Percentiles rank a stretch among this genome's conserved stretches.
phyloP scores from a whole-genome alignment of 2,329 filamentous ascomycete species.

The Macrophomina phaseolina region DNA sequence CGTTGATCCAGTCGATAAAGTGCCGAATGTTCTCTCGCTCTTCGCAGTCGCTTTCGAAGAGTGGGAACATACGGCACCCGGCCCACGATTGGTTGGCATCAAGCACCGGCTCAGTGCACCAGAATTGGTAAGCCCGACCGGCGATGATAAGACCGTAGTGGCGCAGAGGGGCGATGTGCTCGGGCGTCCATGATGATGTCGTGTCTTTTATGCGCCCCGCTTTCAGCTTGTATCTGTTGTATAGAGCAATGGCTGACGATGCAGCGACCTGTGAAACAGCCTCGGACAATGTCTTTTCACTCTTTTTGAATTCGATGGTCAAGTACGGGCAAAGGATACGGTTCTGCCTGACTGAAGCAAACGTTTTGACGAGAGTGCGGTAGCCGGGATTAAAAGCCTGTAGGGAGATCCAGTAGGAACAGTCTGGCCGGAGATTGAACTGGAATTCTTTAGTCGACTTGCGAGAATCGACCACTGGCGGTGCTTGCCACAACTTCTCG shows the following conservation, averaged over 20 bases:
- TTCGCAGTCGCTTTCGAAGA: too few relatives aligned
- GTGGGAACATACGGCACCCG: too few relatives aligned
- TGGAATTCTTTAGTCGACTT: background rate
- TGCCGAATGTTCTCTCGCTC: too few relatives aligned
- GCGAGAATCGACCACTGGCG: background rate
- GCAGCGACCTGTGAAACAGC: background rate
- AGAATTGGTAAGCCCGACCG: background rate
- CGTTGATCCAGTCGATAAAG: too few relatives aligned
- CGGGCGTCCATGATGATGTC: background rate
- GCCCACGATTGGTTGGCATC: too few relatives aligned
- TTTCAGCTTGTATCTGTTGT: constrained; percentile 8
- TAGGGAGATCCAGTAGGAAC: background rate
- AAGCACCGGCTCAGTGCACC: background rate
- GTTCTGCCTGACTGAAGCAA: background rate
- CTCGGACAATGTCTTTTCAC: background rate
- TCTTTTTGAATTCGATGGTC: constrained; percentile 12
- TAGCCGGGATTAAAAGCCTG: constrained; percentile 1
- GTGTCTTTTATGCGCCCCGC: background rate
- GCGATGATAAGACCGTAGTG: background rate
- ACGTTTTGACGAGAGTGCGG: background rate
- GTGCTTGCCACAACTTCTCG: background rate
- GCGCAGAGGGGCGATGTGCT: background rate
- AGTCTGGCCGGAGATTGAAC: background rate
- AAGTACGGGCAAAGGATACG: constrained; percentile 5
- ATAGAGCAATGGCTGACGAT: background rate